A percentile compares a stretch with the other conserved stretches of the same genome.
Conservation (phyloP, 2,329 filamentous ascomycete genomes). For the Fusarium sp. region DNA sequence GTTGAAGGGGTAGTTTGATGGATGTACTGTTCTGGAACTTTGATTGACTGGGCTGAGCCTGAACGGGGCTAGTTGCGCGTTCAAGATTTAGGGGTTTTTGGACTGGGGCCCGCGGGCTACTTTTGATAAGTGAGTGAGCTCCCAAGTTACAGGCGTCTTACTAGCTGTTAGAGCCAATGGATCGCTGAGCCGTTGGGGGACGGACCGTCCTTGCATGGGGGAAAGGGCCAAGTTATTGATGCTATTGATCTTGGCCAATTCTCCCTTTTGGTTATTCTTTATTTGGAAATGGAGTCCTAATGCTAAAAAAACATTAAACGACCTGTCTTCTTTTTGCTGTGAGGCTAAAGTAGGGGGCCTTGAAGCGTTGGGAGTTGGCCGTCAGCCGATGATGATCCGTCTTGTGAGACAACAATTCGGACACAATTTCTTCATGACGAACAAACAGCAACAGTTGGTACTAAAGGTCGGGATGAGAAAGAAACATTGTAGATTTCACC, state of each 20-base stretch:
- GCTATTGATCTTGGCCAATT: slow-evolving; percentile 1
- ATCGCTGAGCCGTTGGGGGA: slow-evolving; percentile 17
- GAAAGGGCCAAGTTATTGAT: not conserved
- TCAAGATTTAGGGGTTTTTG: slow-evolving; percentile 47
- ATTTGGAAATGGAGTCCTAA: not conserved
- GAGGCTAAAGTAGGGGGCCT: slow-evolving; percentile 25
- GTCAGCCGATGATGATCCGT: slow-evolving; percentile 33
- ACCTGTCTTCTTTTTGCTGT: slow-evolving; percentile 17
- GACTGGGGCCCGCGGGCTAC: slow-evolving; percentile 24
- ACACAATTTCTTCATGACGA: not conserved
- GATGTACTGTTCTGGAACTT: slow-evolving; percentile 38
- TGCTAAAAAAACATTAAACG: slow-evolving; percentile 13
- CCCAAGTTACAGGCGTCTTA: slow-evolving; percentile 8
- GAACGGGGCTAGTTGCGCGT: slow-evolving; percentile 47
- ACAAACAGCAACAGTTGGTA: not conserved
- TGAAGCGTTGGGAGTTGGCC: slow-evolving; percentile 16
- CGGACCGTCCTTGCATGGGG: slow-evolving; percentile 15
- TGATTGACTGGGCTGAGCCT: slow-evolving; percentile 46
- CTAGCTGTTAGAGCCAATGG: slow-evolving; percentile 35
- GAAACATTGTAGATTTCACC: not conserved
- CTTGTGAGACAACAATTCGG: slow-evolving; percentile 4
- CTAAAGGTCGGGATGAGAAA: not conserved
- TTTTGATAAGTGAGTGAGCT: slow-evolving; percentile 2
- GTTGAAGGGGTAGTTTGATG: slow-evolving; percentile 45
- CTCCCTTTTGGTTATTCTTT: slow-evolving; percentile 2